phyloP scores from a whole-genome alignment of 2,329 filamentous ascomycete genomes.

The Stachybotrys echinatus region DNA sequence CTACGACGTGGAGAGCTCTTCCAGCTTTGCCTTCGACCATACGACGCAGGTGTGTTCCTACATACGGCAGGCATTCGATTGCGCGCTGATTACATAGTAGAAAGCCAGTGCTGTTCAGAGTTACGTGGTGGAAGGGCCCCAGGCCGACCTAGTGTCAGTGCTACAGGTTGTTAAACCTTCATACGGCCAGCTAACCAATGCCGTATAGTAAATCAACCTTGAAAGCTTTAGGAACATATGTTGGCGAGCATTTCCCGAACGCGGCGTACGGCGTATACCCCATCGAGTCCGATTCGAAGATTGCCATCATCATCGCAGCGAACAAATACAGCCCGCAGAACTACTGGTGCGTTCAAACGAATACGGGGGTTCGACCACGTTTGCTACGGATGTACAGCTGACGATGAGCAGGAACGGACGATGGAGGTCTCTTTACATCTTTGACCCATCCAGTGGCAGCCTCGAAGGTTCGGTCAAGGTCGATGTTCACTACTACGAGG shows the following conservation, averaged over 20 bases:
- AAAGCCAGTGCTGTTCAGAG: conserved; percentile 81
- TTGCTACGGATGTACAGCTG: conserved; percentile 10
- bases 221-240: conserved; percentile 70
- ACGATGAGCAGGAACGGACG: conserved; percentile 71
- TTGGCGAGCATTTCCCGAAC: conserved; percentile 82
- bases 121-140: conserved; percentile 68
- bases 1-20: conserved; percentile 83
- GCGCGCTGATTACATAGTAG: conserved; percentile 31
- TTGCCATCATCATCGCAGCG: conserved; percentile 81
- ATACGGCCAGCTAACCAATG: background rate
- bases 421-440: conserved; percentile 85
- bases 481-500: conserved; percentile 99
- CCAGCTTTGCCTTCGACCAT: conserved; percentile 87
- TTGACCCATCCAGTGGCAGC: conserved; percentile 60
- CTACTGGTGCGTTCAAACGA: conserved; percentile 64
- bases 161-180: too few relatives aligned
- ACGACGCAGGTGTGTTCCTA: conserved; percentile 56
- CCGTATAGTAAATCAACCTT: conserved; percentile 69
- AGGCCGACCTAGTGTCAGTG: conserved; percentile 74
- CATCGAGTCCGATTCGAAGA: conserved; percentile 64
- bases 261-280: conserved; percentile 80
- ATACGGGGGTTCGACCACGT: conserved; percentile 1
- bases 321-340: conserved; percentile 98
- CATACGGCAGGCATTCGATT: background rate
- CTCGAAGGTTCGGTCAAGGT: conserved; percentile 82